Evolutionary conservation across 768 basidiomycete species (phyloP).

Genomic region (Mycena crocata): DNA sequence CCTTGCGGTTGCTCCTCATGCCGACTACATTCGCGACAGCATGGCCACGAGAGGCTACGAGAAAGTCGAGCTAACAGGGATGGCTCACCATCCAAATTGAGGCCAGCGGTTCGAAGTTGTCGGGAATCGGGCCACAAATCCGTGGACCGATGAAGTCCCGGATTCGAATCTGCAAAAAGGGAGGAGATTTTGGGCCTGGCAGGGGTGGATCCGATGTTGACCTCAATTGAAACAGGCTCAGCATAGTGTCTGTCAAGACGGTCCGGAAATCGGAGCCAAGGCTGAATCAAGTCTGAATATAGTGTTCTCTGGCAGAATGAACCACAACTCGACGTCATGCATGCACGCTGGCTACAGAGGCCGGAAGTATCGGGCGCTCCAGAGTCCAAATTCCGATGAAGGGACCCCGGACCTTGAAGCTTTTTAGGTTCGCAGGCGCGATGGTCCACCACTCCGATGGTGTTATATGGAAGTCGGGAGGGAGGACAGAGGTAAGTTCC

Average conservation of each 20-base stretch:
- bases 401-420: background rate
- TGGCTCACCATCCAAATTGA: background rate
- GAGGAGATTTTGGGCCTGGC: background rate
- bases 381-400: background rate
- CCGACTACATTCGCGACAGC: too few species aligned
- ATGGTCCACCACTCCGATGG: background rate
- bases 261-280: background rate
- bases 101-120: background rate
- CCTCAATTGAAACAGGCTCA: background rate
- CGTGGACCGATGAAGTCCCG: slow-evolving; percentile 24
- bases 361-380: slow-evolving; percentile 1
- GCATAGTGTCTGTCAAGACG: too few species aligned
- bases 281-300: too few species aligned
- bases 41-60: too few species aligned
- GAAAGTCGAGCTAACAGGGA: too few species aligned
- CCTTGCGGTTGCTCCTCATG: too few species aligned
- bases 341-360: slow-evolving; percentile 6
- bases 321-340: background rate
- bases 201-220: background rate
- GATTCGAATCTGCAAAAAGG: background rate
- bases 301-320: background rate
- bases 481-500: background rate
- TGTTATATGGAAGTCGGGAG: background rate
- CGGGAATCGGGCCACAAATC: slow-evolving; percentile 10
- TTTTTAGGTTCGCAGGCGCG: background rate